Conservation (phyloP, 257 asterid genomes). For the Solanum pennellii region DNA sequence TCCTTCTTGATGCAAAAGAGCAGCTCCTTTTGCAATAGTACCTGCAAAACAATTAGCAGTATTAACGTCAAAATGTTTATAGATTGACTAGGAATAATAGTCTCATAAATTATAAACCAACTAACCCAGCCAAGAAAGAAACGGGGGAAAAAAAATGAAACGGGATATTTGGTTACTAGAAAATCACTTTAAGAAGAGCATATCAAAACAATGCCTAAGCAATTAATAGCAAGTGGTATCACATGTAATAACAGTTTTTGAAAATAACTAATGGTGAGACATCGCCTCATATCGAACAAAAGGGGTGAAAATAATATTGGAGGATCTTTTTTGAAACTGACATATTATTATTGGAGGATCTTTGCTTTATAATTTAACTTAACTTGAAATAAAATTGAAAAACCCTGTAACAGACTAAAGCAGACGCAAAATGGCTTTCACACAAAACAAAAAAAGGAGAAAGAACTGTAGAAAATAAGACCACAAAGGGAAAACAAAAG, state of each 20-base stretch:
- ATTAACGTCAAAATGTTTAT: not conserved
- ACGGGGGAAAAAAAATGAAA: not conserved
- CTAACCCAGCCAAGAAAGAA: not conserved
- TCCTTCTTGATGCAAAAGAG: constrained; percentile 84
- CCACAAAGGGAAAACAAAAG: not conserved
- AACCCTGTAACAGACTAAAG: not conserved
- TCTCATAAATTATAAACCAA: not conserved
- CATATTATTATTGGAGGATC: not conserved
- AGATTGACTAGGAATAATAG: not conserved
- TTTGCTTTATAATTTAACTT: not conserved
- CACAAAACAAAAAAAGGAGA: not conserved
- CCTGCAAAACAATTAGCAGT: constrained; percentile 33
- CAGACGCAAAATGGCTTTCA: not conserved
- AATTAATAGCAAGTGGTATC: not conserved
- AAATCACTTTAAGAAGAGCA: not conserved
- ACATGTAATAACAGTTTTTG: not conserved
- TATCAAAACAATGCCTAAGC: not conserved
- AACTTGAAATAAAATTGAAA: not conserved
- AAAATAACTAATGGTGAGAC: not conserved
- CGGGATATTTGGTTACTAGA: not conserved
- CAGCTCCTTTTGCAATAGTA: constrained; percentile 92
- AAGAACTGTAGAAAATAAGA: not conserved
- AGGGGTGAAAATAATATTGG: not conserved
- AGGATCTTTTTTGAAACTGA: not conserved
- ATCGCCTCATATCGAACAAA: not conserved